Evolutionary conservation across 75 land plant species (phyloP), one percentile per base, ranked within the genome.

Genomic region (Larix kaempferi): DNA sequence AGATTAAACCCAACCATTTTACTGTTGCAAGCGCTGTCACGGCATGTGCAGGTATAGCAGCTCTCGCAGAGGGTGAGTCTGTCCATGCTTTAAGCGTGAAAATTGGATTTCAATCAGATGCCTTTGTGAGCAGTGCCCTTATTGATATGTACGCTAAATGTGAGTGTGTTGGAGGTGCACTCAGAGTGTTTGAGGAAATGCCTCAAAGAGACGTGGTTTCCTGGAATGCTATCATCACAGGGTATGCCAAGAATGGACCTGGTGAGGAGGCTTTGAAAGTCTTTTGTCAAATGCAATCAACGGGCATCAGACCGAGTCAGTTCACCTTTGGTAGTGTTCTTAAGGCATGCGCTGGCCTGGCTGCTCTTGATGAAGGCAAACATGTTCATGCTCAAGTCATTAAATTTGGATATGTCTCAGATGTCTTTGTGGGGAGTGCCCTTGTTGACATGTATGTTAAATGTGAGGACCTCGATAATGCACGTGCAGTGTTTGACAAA

Each of bases 391-490:
- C 74, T 5, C 71, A 56, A 57, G 78, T 79, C 35, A 19, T 82
- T 56, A 86, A 84, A 73, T 14, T 71, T 77, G 71, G 74, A 55
- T 73, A 76, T 35, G 61, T 26, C 13, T 61, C 23, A 15, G 86
- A 87, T 54, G 44, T 77, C 27, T 55, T 35, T 13, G 71, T 87
- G 44, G 17, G 56, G 21, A 91, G 85, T 71, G 56, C 84, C 52
- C 71, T 89, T 16, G 15, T 89, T 59, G 54, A 88, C 77, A 78
- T 89, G 83, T 93, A 93, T 77, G 87, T 83, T 3, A 93, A 89
- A 80, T 89, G 89, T 76, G 26, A 33, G 29, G 81, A 84, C 58
- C 14, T 77, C 56, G 69, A 81, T 71, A 84, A 88, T 65, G 94
- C 94, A 6, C 62, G 73, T 26, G 74, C 56, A 25, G 85, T 91